phyloP scores from a whole-genome alignment of 805 yeast genomes.

The Pichia nakasei region DNA sequence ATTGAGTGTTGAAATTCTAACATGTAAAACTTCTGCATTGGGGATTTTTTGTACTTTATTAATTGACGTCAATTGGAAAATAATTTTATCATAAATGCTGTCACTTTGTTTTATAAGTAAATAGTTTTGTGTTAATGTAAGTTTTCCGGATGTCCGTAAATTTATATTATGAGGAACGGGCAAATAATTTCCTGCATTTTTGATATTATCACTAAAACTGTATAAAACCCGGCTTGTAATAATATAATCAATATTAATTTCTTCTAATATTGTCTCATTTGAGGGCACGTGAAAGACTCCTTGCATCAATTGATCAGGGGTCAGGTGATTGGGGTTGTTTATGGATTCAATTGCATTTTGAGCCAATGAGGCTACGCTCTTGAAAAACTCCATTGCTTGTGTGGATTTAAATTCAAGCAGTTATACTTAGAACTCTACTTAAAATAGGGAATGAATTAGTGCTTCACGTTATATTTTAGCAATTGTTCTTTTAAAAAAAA shows the following conservation, averaged over 20 bases:
- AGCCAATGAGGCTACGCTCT: slow-evolving; percentile 38
- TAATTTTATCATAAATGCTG: slow-evolving; percentile 57
- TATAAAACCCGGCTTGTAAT: slow-evolving; percentile 8
- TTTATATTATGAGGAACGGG: slow-evolving; percentile 18
- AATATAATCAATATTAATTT: slow-evolving; percentile 3
- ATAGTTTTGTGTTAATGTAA: slow-evolving; percentile 69
- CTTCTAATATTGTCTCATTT: slow-evolving; percentile 46
- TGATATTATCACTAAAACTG: slow-evolving; percentile 2
- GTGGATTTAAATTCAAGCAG: too few relatives aligned
- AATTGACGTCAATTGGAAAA: slow-evolving; percentile 66
- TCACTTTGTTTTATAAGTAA: slow-evolving; percentile 65
- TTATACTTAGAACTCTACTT: too few relatives aligned
- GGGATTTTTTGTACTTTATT: slow-evolving; percentile 84
- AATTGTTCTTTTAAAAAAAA: too few relatives aligned
- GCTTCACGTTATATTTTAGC: too few relatives aligned
- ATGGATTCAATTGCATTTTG: slow-evolving; percentile 36
- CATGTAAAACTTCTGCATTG: slow-evolving; percentile 66
- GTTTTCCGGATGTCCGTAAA: slow-evolving; percentile 34
- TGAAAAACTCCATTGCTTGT: slow-evolving; percentile 46
- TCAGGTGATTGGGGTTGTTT: slow-evolving; percentile 33
- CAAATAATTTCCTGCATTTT: slow-evolving; percentile 2
- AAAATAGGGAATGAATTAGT: too few relatives aligned
- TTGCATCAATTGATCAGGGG: slow-evolving; percentile 66
- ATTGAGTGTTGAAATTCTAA: slow-evolving; percentile 60
- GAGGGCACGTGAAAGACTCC: slow-evolving; percentile 63